A percentile compares a stretch with the other conserved stretches of the same genome.
These are phyloP conservation scores for Globisporangium yorkense DNA, from an alignment of 352 stramenopile genomes.

Conservation along the genomic window DNA sequence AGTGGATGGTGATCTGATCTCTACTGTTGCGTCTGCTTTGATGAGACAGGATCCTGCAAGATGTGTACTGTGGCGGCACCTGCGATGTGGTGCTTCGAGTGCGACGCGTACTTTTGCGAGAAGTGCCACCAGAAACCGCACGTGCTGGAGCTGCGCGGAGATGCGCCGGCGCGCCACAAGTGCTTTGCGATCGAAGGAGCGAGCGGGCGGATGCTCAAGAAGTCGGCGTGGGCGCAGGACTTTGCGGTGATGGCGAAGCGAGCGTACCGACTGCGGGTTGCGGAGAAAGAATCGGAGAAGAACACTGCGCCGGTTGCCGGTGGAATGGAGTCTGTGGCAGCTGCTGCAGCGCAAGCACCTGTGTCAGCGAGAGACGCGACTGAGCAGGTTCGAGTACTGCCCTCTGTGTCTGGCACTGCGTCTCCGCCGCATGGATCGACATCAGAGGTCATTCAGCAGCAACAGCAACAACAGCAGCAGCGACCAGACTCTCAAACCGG, in stretches of 20 bases:
- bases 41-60: slow-evolving; percentile 30
- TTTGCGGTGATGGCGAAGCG: slow-evolving; percentile 25
- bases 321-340: not conserved
- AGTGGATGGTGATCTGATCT: not conserved
- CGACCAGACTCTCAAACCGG: no score
- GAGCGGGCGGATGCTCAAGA: slow-evolving; percentile 40
- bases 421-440: no score
- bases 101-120: slow-evolving; percentile 56
- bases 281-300: slow-evolving; percentile 13
- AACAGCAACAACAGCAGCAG: no score
- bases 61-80: slow-evolving; percentile 29
- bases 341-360: not conserved
- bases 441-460: no score
- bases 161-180: slow-evolving; percentile 26
- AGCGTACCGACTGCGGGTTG: slow-evolving; percentile 23
- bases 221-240: slow-evolving; percentile 35
- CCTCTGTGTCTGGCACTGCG: no score
- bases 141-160: slow-evolving; percentile 31
- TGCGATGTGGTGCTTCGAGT: slow-evolving; percentile 62
- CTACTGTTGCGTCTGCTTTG: not conserved
- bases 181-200: slow-evolving; percentile 51
- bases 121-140: slow-evolving; percentile 50
- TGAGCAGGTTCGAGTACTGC: no score
- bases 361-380: no score
- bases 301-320: not conserved